Percentiles rank a stretch among this genome's conserved stretches.
Evolutionary conservation across 345 rosid species (phyloP).

Genomic region (Heritiera fomes): DNA sequence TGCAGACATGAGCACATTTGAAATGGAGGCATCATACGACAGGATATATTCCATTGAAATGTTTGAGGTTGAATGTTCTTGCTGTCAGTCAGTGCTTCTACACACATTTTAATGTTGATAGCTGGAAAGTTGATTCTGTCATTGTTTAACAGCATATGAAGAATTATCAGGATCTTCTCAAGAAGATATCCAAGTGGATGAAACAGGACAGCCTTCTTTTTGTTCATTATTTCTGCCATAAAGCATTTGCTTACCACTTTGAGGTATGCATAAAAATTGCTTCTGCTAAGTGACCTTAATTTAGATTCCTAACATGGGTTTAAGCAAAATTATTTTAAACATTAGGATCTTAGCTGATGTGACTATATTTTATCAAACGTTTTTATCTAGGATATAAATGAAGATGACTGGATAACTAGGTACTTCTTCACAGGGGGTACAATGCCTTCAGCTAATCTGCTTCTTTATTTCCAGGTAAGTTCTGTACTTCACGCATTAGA

Average conservation of each 20-base stretch:
- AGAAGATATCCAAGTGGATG: constrained; percentile 86
- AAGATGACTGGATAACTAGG: constrained; percentile 90
- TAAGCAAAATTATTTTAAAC: neutral
- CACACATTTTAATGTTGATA: neutral
- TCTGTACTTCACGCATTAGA: neutral
- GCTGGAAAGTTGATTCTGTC: neutral
- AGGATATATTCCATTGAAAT: constrained; percentile 76
- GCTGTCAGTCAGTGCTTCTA: neutral
- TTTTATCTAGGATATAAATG: constrained; percentile 59
- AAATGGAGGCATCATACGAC: constrained; percentile 73
- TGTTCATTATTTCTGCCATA: constrained; percentile 88
- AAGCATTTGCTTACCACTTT: constrained; percentile 79
- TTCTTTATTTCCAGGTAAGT: constrained; percentile 85
- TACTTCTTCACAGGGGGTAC: constrained; percentile 92
- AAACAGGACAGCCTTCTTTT: constrained; percentile 69
- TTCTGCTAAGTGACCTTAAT: neutral
- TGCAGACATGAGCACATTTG: constrained; percentile 76
- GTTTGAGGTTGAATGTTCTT: constrained; percentile 64
- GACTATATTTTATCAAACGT: neutral
- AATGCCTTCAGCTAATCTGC: constrained; percentile 87
- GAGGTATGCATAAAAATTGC: constrained; percentile 46
- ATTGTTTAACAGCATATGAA: constrained; percentile 71
- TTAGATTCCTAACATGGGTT: neutral
- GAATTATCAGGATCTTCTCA: constrained; percentile 73
- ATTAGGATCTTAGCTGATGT: neutral